A percentile compares a stretch with the other conserved stretches of the same genome.
phyloP scores from a whole-genome alignment of 1,284 basidiomycete species.

The Naganishia liquefaciens region DNA sequence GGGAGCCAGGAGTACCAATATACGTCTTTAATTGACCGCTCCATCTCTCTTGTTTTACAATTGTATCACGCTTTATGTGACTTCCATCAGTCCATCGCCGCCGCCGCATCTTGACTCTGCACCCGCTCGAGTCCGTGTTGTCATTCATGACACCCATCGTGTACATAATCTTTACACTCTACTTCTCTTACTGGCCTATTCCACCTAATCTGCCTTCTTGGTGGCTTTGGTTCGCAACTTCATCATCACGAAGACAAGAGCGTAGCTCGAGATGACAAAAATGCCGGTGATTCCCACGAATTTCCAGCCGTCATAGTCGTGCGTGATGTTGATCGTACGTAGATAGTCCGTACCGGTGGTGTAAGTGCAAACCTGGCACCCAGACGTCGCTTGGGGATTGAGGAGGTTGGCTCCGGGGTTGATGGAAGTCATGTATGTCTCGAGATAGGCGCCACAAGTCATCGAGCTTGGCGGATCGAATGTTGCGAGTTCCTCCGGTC shows the following conservation, averaged over 20 bases:
- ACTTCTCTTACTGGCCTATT: too few relatives aligned
- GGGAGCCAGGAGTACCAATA: too few relatives aligned
- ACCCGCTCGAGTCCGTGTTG: too few relatives aligned
- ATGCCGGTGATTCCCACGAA: constrained; percentile 25
- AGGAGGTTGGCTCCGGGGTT: constrained; percentile 26
- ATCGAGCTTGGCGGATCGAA: constrained; percentile 49
- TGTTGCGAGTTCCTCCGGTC: constrained; percentile 42
- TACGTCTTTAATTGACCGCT: too few relatives aligned
- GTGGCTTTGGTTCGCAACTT: constrained; percentile 34
- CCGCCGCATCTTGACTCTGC: too few relatives aligned
- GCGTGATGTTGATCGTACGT: constrained; percentile 41
- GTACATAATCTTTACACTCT: too few relatives aligned
- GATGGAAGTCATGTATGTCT: constrained; percentile 29
- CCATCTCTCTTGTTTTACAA: too few relatives aligned
- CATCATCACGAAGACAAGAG: constrained; percentile 34
- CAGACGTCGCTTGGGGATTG: constrained; percentile 37
- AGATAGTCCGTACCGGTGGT: constrained; percentile 46
- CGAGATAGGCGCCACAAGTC: constrained; percentile 41
- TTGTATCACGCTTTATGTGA: too few relatives aligned
- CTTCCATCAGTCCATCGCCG: too few relatives aligned
- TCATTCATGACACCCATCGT: too few relatives aligned
- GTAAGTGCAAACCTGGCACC: constrained; percentile 48
- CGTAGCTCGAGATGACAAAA: constrained; percentile 21
- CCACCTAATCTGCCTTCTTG: constrained; percentile 32
- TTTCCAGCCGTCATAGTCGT: constrained; percentile 10